Evolutionary conservation across 139 green algal species (phyloP).

Genomic region (Micromonas commoda): DNA sequence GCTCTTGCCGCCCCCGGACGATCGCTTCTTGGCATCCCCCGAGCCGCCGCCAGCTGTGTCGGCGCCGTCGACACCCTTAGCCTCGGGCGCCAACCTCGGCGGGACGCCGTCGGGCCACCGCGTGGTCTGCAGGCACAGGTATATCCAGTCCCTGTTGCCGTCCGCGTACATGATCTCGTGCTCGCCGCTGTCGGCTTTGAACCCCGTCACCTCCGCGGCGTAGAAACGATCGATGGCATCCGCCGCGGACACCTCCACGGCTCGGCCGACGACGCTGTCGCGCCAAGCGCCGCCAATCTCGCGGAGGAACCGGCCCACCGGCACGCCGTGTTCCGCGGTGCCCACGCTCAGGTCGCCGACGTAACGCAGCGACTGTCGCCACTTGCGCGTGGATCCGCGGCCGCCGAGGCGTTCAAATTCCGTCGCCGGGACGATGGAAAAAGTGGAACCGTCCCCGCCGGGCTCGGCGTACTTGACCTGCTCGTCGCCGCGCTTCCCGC

Average conservation of each 20-base stretch:
- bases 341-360: not conserved
- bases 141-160: conserved; percentile 10
- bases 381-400: conserved; percentile 11
- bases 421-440: not conserved
- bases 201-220: conserved; percentile 7
- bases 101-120: conserved; percentile 21
- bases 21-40: not conserved
- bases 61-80: not conserved
- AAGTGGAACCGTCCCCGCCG: not conserved
- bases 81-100: not conserved
- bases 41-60: not conserved
- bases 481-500: conserved; percentile 10
- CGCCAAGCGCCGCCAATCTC: conserved; percentile 7
- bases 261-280: not conserved
- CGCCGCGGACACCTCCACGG: not conserved
- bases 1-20: not conserved
- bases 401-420: conserved; percentile 20
- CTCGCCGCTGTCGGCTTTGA: conserved; percentile 16
- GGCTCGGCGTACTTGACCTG: not conserved
- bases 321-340: not conserved
- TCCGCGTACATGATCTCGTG: conserved; percentile 25
- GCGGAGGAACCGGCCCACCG: conserved; percentile 7
- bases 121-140: conserved; percentile 9
- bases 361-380: conserved; percentile 9
- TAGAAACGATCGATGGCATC: not conserved